Percentiles rank a stretch among this genome's conserved stretches.
phyloP scores from a whole-genome alignment of 768 basidiomycete species.

The Tulasnella sp. region DNA sequence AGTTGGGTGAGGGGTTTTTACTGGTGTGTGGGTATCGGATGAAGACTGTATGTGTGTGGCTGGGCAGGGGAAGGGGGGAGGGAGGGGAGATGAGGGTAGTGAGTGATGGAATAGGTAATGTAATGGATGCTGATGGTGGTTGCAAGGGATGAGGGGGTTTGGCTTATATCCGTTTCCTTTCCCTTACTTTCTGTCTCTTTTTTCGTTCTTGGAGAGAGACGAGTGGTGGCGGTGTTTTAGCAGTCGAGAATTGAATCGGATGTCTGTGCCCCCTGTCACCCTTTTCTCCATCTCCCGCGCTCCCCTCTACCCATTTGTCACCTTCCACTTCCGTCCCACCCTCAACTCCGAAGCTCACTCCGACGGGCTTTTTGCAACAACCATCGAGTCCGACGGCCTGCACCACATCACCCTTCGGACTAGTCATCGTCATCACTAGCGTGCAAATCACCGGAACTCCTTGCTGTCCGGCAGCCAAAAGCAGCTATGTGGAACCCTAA shows the following conservation, averaged over 20 bases:
- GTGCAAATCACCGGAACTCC: not conserved
- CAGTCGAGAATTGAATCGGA: not conserved
- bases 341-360: not conserved
- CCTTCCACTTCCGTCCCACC: not conserved
- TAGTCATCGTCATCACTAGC: not conserved
- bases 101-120: not conserved
- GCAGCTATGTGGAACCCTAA: not conserved
- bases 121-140: not conserved
- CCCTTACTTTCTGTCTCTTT: not conserved
- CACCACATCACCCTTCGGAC: not conserved
- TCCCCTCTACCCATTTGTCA: slow-evolving; percentile 1
- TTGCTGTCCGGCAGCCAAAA: not conserved
- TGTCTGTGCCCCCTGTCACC: not conserved
- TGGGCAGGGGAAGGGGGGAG: not conserved
- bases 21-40: not conserved
- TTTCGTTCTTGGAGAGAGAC: not conserved
- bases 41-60: not conserved
- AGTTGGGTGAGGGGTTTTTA: not conserved
- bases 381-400: not conserved
- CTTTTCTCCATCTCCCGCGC: not conserved
- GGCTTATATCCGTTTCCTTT: not conserved
- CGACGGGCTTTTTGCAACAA: not conserved
- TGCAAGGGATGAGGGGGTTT: not conserved
- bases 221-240: not conserved
- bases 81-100: not conserved